Evolutionary conservation across 495 filamentous ascomycete genomes (phyloP).

Genomic region (Saxispiralis lemnorum): DNA sequence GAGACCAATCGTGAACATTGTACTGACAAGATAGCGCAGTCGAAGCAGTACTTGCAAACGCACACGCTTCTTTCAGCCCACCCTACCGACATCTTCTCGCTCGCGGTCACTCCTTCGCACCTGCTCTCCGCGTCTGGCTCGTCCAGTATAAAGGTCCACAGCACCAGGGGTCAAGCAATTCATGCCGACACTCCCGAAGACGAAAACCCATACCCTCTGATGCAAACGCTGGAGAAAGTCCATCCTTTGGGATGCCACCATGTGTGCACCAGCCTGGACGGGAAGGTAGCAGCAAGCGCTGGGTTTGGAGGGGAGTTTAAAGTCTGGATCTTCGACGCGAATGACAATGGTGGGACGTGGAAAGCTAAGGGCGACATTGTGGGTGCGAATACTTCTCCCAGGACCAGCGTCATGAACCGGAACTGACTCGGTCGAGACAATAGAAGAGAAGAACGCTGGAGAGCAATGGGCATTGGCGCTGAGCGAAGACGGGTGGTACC

Average conservation of each 20-base stretch:
- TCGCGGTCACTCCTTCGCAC: constrained; percentile 62
- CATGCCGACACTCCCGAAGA: constrained; percentile 10
- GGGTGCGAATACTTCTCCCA: constrained; percentile 23
- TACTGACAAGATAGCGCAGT: constrained; percentile 33
- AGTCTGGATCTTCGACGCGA: constrained; percentile 47
- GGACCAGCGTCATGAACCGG: constrained; percentile 10
- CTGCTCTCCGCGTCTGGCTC: constrained; percentile 71
- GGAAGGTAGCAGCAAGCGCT: constrained; percentile 54
- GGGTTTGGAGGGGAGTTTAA: constrained; percentile 79
- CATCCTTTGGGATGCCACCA: constrained; percentile 86
- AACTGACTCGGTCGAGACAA: constrained; percentile 12
- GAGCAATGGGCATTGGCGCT: constrained; percentile 77
- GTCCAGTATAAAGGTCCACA: constrained; percentile 60
- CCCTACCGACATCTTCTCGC: constrained; percentile 69
- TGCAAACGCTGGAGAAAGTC: constrained; percentile 54
- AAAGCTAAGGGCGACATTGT: constrained; percentile 32
- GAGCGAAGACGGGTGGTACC: constrained; percentile 59
- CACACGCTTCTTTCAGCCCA: constrained; percentile 85
- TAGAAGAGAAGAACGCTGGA: constrained; percentile 33
- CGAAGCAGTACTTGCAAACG: constrained; percentile 89
- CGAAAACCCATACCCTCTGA: constrained; percentile 50
- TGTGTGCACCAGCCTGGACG: constrained; percentile 49
- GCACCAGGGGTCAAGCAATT: constrained; percentile 21
- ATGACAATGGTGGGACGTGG: constrained; percentile 29
- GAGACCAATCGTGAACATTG: too few relatives aligned